Percentiles rank a stretch among this genome's conserved stretches.
Evolutionary conservation across 1,284 basidiomycete species (phyloP).

Genomic region (Fistulina hepatica): DNA sequence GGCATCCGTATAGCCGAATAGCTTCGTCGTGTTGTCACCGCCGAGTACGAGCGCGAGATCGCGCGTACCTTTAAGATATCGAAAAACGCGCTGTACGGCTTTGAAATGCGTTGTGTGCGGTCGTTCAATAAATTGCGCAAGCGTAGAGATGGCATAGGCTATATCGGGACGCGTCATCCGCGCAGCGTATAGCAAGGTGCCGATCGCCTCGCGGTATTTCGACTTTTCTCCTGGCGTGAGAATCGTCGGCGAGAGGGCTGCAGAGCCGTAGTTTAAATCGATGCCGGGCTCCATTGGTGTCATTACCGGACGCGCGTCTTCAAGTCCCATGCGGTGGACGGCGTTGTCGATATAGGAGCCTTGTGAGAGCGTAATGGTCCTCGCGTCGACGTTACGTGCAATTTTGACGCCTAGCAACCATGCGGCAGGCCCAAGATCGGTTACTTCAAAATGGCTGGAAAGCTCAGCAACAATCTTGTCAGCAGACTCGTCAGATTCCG

Average conservation of each 20-base stretch:
- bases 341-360: conserved; percentile 20
- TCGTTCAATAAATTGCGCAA: conserved; percentile 3
- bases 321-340: conserved; percentile 14
- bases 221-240: no score
- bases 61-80: conserved; percentile 2
- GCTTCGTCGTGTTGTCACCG: conserved; percentile 3
- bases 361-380: conserved; percentile 20
- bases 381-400: conserved; percentile 11
- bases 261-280: conserved; percentile 13
- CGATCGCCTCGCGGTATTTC: neutral
- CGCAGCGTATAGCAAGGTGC: neutral
- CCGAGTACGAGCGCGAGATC: conserved; percentile 15
- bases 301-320: conserved; percentile 11
- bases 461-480: conserved; percentile 16
- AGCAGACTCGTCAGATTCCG: conserved; percentile 12
- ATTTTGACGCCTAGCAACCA: conserved; percentile 22
- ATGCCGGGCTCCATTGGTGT: conserved; percentile 15
- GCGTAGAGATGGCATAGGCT: conserved; percentile 2
- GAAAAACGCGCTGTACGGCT: neutral
- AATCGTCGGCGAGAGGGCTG: neutral
- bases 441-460: conserved; percentile 18
- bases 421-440: conserved; percentile 20
- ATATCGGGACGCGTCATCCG: conserved; percentile 4
- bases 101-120: conserved; percentile 3
- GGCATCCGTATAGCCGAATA: conserved; percentile 18